phyloP scores from a whole-genome alignment of 1,284 basidiomycete species.

The Austroboletus novae-zelandiae region DNA sequence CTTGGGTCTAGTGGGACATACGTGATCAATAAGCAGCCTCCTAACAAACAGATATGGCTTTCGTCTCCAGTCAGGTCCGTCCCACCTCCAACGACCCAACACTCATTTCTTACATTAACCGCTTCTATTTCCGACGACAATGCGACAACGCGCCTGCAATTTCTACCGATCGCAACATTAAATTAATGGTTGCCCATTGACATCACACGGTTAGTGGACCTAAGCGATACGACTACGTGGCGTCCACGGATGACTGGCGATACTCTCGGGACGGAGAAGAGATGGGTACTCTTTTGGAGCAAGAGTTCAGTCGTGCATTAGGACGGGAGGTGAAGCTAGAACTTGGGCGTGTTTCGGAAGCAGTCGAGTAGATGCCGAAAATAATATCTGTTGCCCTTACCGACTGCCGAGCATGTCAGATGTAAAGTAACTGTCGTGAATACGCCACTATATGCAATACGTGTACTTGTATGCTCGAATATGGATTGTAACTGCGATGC shows the following conservation, averaged over 20 bases:
- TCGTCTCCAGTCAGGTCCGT: slow-evolving; percentile 82
- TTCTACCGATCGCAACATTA: slow-evolving; percentile 4
- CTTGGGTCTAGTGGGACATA: slow-evolving; percentile 90
- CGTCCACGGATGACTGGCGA: slow-evolving; percentile 63
- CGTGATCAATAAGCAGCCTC: slow-evolving; percentile 99
- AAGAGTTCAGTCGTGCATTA: slow-evolving; percentile 52
- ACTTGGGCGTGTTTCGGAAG: slow-evolving; percentile 31
- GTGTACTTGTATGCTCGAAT: not conserved
- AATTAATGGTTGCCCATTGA: slow-evolving; percentile 1
- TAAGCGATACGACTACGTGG: slow-evolving; percentile 80
- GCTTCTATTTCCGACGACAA: not conserved
- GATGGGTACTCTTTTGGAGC: slow-evolving; percentile 66
- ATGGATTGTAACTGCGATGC: not conserved
- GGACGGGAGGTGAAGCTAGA: slow-evolving; percentile 32
- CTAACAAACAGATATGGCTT: slow-evolving; percentile 99
- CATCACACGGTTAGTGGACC: slow-evolving; percentile 63
- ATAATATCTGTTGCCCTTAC: not conserved
- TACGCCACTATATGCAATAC: slow-evolving; percentile 5
- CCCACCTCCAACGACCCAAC: not conserved
- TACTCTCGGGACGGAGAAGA: slow-evolving; percentile 70
- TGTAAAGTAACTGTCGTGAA: not conserved
- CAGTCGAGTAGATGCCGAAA: slow-evolving; percentile 9
- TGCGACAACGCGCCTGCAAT: not conserved
- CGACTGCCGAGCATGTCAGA: not conserved
- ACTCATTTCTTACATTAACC: slow-evolving; percentile 7